phyloP scores from a whole-genome alignment of 2,329 filamentous ascomycete species.

The Fusarium sp. region DNA sequence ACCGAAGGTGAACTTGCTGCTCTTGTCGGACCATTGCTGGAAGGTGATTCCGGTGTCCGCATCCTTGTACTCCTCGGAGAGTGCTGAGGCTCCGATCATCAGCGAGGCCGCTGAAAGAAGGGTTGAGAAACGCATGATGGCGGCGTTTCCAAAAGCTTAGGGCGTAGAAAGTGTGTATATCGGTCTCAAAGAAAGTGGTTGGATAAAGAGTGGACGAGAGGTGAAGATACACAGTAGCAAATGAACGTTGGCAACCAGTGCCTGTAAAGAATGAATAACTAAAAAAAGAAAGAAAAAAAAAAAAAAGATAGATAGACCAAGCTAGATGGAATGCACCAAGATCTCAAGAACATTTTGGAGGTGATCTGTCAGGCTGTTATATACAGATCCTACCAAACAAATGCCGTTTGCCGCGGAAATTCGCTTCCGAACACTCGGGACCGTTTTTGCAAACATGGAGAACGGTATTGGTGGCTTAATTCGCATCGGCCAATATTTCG shows the following conservation, averaged over 20 bases:
- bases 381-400: constrained; percentile 6
- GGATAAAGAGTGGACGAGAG: constrained; percentile 1
- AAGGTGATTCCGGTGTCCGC: constrained; percentile 64
- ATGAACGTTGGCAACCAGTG: constrained; percentile 35
- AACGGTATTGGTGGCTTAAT: constrained; percentile 27
- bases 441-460: constrained; percentile 16
- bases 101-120: constrained; percentile 35
- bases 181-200: constrained; percentile 1
- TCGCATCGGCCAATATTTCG: constrained; percentile 21
- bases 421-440: constrained; percentile 26
- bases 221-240: constrained; percentile 12
- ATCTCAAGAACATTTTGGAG: background rate
- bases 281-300: background rate
- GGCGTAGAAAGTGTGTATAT: background rate
- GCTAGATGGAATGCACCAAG: constrained; percentile 12
- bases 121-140: constrained; percentile 34
- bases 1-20: constrained; percentile 63
- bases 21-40: constrained; percentile 58
- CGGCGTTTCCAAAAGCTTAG: background rate
- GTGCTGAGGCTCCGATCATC: constrained; percentile 27
- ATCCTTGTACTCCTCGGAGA: constrained; percentile 53
- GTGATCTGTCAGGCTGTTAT: constrained; percentile 4
- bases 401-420: background rate
- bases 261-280: constrained; percentile 28
- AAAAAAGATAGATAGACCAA: constrained; percentile 21